Percentiles rank a stretch among this genome's conserved stretches.
Evolutionary conservation across 176 grass and related monocot species (phyloP).

Genomic region (Melocanna baccifera): DNA sequence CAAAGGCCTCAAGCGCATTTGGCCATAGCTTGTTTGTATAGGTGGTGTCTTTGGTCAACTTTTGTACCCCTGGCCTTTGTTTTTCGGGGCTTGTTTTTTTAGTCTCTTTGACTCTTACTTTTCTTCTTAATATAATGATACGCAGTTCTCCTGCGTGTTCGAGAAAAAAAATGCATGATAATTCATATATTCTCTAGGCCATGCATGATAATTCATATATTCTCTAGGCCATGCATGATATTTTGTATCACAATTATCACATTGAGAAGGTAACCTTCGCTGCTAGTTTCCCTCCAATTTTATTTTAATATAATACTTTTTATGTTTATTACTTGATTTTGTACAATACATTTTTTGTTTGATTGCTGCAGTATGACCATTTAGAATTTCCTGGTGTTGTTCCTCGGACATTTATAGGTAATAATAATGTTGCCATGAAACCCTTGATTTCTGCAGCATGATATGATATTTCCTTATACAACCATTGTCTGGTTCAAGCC

Average conservation of each 20-base stretch:
- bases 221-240: conserved; percentile 96
- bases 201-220: conserved; percentile 7
- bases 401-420: conserved; percentile 93
- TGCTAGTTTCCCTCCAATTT: conserved; percentile 11
- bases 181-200: too few relatives aligned
- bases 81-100: too few relatives aligned
- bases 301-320: background rate
- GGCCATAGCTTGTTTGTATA: too few relatives aligned
- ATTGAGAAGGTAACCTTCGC: conserved; percentile 60
- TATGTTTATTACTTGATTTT: conserved; percentile 19
- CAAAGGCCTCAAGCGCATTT: too few relatives aligned
- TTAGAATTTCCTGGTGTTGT: conserved; percentile 95
- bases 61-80: too few relatives aligned
- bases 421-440: conserved; percentile 26
- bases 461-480: background rate
- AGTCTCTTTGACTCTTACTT: too few relatives aligned
- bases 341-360: background rate
- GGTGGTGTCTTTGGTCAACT: too few relatives aligned
- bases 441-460: conserved; percentile 7
- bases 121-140: too few relatives aligned
- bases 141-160: too few relatives aligned
- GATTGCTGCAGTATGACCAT: conserved; percentile 72
- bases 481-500: background rate
- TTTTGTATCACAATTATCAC: conserved; percentile 71
- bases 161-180: too few relatives aligned